Conservation (phyloP, 108 stramenopile species). For the Schizochytrium sp. region DNA sequence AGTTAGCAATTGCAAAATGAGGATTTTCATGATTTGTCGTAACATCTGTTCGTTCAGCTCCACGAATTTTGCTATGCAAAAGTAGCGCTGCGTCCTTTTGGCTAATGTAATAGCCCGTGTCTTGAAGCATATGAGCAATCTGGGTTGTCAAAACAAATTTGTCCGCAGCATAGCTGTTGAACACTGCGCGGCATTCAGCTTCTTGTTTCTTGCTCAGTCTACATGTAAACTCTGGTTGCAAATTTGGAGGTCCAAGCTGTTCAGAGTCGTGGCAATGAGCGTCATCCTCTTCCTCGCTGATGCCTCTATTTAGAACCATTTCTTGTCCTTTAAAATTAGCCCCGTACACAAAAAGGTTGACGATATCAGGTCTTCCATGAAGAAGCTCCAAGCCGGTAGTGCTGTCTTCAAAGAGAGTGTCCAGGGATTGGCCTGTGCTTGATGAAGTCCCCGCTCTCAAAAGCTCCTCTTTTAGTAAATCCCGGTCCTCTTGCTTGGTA, state of each 20-base stretch:
- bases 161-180: neutral
- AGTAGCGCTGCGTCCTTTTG: constrained; percentile 36
- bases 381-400: neutral
- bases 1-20: neutral
- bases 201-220: neutral
- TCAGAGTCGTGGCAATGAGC: neutral
- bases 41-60: neutral
- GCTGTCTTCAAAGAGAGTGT: neutral
- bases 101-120: neutral
- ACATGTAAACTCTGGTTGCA: neutral
- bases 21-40: neutral
- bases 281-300: neutral
- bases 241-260: neutral
- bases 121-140: constrained; percentile 4
- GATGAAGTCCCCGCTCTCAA: neutral
- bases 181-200: neutral
- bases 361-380: neutral
- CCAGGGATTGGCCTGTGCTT: neutral
- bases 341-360: neutral
- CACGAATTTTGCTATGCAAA: neutral
- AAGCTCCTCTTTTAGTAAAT: neutral
- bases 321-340: neutral
- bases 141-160: neutral
- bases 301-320: neutral
- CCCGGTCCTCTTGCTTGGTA: neutral